Base-by-base conservation (phyloP, 352 stramenopile genomes). In the Phytopythium sindhum region DNA sequence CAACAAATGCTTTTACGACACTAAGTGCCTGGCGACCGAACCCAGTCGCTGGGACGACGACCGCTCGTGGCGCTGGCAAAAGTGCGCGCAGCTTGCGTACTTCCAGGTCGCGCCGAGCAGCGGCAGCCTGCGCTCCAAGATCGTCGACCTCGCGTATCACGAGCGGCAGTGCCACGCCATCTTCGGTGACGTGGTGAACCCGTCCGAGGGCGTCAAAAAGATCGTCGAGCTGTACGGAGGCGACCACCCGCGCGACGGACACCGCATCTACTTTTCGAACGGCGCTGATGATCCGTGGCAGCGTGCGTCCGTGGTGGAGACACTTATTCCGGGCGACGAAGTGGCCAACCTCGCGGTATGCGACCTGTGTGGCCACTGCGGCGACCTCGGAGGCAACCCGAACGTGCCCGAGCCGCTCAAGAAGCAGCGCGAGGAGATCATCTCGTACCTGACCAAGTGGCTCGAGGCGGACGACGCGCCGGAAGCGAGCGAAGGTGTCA, bases 61-160 rank as follows among this genome's bases (percentile, higher is more conserved):
- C 42, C 84, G 88, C 14, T 94, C 89, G 61, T 97, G 89, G 88
- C 73, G 89, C 33, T 96, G 82, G 81, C 86, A 97, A 55, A 97
- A 96, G 58, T 97, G 88, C 64, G 79, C 68, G 37, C 79, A 97
- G 69, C 64, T 97, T 41, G 88, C 88, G 28, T 97, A 90, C 64
- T 96, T 96, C 69, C 88, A 97, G 60, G 70, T 93, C 26, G 89
- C 88, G 3, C 87, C 87, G 0, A 51, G 72, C 41, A 72, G 66
- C 9, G 75, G 78, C 51, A 91, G 81, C 59, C 58, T 97, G 8
- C 84, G 89, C 0, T 72, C 89, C 19, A 69, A 67, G 19, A 81
- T 86, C 44, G 80, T 97, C 14, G 64, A 91, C 64, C 55, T 96
- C 15, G 70, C 78, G 4, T 96, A 96, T 73, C 88, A 96, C 54